Base-by-base conservation (phyloP, 1,284 basidiomycete species). In the Cutaneotrichosporon mucoides region DNA sequence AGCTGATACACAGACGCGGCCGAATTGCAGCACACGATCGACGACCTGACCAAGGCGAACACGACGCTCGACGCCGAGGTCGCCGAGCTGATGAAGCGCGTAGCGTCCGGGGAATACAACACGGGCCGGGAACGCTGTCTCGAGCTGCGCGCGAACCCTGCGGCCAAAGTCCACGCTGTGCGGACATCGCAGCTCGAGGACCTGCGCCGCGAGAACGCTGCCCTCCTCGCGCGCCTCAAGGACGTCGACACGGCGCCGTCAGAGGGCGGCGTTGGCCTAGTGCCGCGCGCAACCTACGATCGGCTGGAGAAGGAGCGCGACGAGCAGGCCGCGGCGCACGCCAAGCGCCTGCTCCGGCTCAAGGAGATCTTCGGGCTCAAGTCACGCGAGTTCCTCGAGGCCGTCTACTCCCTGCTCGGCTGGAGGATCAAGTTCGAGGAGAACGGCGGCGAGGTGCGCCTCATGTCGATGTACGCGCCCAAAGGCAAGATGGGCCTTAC, bases 361-460 rank as follows among this genome's bases (percentile, higher is more conserved):
- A 82, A 82, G 65, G 79, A 82, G 76, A 72, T 73, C 41, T 82
- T 82, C 64, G 73, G 76, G 5, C 76, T 76, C 47, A 83, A 83
- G 66, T 81, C 81, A 5, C 79, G 80, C 66, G 80, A 82, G 60
- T 81, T 83, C 67, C 76, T 83, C 5, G 80, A 82, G 65, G 80
- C 81, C 3, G 79, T 83, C 49, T 79, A 80, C 61, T 81, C 79
- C 9, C 75, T 84, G 6, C 80, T 84, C 54, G 83, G 83, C 6
- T 84, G 81, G 77, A 78, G 81, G 16, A 78, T 84, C 70, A 77
- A 80, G 54, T 83, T 83, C 67, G 77, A 82, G 49, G 81, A 82
- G 55, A 80, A 80, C 38, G 82, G 82, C 8, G 78, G 79, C 43
- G 81, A 77, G 64, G 75, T 83, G 61, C 79, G 80, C n/a, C 72